Percentiles rank a stretch among this genome's conserved stretches.
These are phyloP conservation scores for Paecilomyces sp. DNA, from an alignment of 2,329 filamentous ascomycete species.

Conservation along the genomic window DNA sequence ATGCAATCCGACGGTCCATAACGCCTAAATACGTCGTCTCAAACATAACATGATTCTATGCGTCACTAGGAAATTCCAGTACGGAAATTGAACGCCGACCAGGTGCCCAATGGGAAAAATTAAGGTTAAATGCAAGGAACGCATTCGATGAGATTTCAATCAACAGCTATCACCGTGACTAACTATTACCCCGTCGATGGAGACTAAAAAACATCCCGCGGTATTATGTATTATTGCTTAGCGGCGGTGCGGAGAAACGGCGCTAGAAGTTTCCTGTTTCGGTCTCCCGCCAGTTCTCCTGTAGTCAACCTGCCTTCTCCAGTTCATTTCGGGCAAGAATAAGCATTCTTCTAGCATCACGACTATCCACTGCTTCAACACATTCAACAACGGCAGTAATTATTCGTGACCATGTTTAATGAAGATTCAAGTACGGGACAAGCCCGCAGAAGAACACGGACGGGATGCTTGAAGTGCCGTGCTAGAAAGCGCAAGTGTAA, in stretches of 20 bases:
- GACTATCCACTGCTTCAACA: background rate
- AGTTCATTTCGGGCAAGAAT: background rate
- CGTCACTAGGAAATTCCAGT: background rate
- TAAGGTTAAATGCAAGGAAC: background rate
- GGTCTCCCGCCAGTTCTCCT: background rate
- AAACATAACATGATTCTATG: background rate
- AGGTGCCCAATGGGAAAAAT: background rate
- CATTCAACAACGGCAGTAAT: background rate
- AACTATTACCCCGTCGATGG: too few relatives aligned
- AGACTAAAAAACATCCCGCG: too few relatives aligned
- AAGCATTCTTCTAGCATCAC: background rate
- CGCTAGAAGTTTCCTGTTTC: background rate
- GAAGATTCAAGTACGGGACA: background rate
- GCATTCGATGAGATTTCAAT: too few relatives aligned
- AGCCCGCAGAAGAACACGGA: background rate
- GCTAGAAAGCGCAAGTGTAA: slow-evolving; percentile 24
- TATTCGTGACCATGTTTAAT: background rate
- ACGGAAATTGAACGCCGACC: background rate
- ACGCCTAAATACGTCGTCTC: background rate
- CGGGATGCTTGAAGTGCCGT: background rate
- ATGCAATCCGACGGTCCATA: background rate
- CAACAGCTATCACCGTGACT: too few relatives aligned
- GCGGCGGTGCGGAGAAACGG: too few relatives aligned
- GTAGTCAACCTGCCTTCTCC: background rate
- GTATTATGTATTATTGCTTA: too few relatives aligned